Percentiles rank a stretch among this genome's conserved stretches.
phyloP scores from a whole-genome alignment of 495 filamentous ascomycete species.

The Daldinia decipiens region DNA sequence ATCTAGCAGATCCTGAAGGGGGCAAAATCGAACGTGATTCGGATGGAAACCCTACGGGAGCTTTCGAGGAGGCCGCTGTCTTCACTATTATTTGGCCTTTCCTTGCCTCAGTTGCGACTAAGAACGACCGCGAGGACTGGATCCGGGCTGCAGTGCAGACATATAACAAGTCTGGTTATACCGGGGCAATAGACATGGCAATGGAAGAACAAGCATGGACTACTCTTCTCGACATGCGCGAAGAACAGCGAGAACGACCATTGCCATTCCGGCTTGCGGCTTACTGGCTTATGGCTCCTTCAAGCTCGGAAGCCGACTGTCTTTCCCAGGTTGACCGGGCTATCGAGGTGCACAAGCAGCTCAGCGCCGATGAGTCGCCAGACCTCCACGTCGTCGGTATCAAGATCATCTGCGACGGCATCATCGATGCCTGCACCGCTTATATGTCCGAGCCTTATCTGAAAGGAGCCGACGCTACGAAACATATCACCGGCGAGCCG shows the following conservation, averaged over 20 bases:
- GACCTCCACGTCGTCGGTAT: conserved; percentile 69
- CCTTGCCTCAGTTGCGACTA: conserved; percentile 59
- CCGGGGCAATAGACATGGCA: conserved; percentile 74
- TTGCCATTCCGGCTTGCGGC: conserved; percentile 67
- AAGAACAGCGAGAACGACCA: conserved; percentile 41
- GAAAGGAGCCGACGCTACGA: conserved; percentile 45
- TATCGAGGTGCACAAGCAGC: conserved; percentile 61
- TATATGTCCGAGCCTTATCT: conserved; percentile 68
- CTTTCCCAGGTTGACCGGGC: conserved; percentile 67
- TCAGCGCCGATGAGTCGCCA: conserved; percentile 58
- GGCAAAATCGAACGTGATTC: conserved; percentile 66
- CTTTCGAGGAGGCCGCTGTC: conserved; percentile 67
- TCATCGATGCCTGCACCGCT: conserved; percentile 74
- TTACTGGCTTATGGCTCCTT: conserved; percentile 70
- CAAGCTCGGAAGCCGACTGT: conserved; percentile 51
- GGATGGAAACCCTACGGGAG: conserved; percentile 61
- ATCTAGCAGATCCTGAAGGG: conserved; percentile 62
- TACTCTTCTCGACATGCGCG: conserved; percentile 59
- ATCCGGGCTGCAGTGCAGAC: conserved; percentile 59
- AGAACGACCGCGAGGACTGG: conserved; percentile 61
- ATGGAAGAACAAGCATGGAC: conserved; percentile 72
- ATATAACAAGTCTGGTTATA: conserved; percentile 68
- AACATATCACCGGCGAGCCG: conserved; percentile 57
- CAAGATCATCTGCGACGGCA: conserved; percentile 74
- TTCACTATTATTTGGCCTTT: conserved; percentile 68